These are phyloP conservation scores for Backusella liffmaniae DNA, from an alignment of 192 early-diverging fungal species.

Conservation along the genomic window DNA sequence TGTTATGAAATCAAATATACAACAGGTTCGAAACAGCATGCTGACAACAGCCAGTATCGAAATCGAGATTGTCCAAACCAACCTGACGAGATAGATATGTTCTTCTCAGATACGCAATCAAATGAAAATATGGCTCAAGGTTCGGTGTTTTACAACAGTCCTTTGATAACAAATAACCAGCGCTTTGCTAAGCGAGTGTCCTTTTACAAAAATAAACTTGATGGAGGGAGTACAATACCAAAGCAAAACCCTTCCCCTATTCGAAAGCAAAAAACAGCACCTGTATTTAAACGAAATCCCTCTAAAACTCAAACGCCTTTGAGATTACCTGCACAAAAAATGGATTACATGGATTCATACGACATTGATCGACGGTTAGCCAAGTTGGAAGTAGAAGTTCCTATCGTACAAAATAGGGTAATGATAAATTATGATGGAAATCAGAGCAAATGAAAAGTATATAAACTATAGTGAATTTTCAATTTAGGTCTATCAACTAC, in stretches of 20 bases:
- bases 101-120: background rate
- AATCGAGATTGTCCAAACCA: background rate
- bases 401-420: background rate
- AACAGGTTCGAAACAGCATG: background rate
- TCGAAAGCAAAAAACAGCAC: background rate
- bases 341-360: background rate
- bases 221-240: background rate
- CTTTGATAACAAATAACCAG: background rate
- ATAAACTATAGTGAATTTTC: background rate
- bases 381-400: background rate
- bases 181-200: background rate
- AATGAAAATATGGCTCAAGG: background rate
- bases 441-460: background rate
- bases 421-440: background rate
- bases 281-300: background rate
- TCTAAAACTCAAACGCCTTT: background rate
- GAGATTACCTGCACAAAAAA: background rate
- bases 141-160: background rate
- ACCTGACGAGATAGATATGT: background rate
- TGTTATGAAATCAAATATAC: background rate
- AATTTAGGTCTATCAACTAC: background rate
- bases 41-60: background rate
- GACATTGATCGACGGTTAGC: background rate
- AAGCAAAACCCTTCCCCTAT: background rate
- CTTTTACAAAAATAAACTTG: background rate